These are phyloP conservation scores for Galerina marginata DNA, from an alignment of 768 basidiomycete species.

Conservation along the genomic window DNA sequence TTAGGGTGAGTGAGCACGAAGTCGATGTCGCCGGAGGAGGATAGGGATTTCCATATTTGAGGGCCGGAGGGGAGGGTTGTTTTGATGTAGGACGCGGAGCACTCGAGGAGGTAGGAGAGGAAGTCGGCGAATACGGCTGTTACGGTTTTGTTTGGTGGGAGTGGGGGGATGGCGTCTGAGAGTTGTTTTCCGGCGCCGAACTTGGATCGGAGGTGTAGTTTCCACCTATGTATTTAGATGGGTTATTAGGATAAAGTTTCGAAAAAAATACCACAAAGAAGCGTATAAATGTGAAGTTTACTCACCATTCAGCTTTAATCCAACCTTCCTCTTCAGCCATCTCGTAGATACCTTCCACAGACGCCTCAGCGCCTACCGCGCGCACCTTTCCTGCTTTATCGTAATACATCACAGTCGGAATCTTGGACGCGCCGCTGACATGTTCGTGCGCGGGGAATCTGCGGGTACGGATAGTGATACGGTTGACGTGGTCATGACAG, in stretches of 20 bases:
- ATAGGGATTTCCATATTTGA: constrained; percentile 36
- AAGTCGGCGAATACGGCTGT: constrained; percentile 51
- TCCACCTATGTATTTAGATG: constrained; percentile 30
- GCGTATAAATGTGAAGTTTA: background rate
- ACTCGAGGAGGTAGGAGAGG: constrained; percentile 45
- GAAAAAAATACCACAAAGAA: background rate
- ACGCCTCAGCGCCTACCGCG: constrained; percentile 55
- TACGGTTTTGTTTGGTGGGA: constrained; percentile 28
- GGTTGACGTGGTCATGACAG: background rate
- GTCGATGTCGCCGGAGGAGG: constrained; percentile 40
- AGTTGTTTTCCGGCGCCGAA: constrained; percentile 7
- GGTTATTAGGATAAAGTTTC: background rate
- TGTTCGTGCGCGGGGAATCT: constrained; percentile 56
- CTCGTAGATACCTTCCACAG: constrained; percentile 42
- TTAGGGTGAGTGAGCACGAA: constrained; percentile 53
- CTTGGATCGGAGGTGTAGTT: constrained; percentile 39
- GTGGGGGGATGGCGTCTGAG: constrained; percentile 38
- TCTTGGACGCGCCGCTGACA: constrained; percentile 46
- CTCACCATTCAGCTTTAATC: constrained; percentile 54
- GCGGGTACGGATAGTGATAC: background rate
- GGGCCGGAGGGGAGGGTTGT: constrained; percentile 43
- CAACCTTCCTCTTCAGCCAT: constrained; percentile 48
- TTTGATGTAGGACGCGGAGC: constrained; percentile 42
- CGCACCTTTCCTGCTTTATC: constrained; percentile 40
- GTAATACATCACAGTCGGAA: constrained; percentile 43